Percentiles rank a stretch among this genome's conserved stretches.
Conservation (phyloP, 2,329 filamentous ascomycete genomes). For the Hypoxylon sp. region DNA sequence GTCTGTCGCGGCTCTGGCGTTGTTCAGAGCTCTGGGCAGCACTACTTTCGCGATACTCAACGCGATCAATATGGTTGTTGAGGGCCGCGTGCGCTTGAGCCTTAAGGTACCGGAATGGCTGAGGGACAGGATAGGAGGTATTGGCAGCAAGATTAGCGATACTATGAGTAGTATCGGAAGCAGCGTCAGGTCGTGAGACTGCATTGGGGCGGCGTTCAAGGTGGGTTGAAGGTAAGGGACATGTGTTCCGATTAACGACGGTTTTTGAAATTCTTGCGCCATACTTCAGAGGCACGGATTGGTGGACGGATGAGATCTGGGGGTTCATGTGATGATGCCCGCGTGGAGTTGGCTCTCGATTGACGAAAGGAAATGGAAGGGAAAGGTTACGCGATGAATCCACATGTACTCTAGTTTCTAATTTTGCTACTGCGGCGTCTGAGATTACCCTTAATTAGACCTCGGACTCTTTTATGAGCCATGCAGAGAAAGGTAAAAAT, state of each 20-base stretch:
- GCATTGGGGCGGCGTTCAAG: not conserved
- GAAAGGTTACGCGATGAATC: conserved; percentile 1
- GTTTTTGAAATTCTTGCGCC: conserved; percentile 14
- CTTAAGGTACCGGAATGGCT: conserved; percentile 66
- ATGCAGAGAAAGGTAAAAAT: conserved; percentile 20
- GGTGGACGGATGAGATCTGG: conserved; percentile 5
- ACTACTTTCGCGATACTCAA: conserved; percentile 88
- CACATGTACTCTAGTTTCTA: conserved; percentile 29
- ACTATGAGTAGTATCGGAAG: conserved; percentile 65
- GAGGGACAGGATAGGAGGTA: conserved; percentile 61
- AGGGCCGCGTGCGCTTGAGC: conserved; percentile 80
- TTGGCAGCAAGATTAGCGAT: conserved; percentile 61
- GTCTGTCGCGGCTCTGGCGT: conserved; percentile 86
- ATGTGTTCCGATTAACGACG: conserved; percentile 31
- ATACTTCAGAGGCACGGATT: conserved; percentile 12
- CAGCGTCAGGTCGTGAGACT: conserved; percentile 43
- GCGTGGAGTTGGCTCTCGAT: conserved; percentile 29
- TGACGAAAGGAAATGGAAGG: conserved; percentile 8
- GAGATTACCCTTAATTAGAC: conserved; percentile 22
- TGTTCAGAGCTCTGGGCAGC: conserved; percentile 89
- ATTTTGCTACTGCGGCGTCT: conserved; percentile 20
- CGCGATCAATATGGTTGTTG: conserved; percentile 84
- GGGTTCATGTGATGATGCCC: conserved; percentile 20
- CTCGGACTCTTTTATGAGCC: conserved; percentile 27
- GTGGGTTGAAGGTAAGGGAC: not conserved